Conservation (phyloP, 345 rosid species). For the Dovyalis caffra region DNA sequence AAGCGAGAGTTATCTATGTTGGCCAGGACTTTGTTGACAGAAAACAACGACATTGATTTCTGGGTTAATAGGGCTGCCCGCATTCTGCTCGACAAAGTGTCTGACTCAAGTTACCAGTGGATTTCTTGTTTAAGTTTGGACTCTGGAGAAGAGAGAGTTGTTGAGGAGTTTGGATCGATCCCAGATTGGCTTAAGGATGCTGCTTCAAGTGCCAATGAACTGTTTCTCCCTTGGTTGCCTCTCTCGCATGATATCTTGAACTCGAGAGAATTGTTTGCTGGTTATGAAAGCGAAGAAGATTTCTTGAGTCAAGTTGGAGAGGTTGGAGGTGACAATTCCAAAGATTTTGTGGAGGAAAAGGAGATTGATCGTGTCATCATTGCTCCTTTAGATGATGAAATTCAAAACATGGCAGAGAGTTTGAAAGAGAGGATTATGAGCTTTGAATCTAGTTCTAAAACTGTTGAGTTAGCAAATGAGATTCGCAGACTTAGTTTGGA, state of each 20-base stretch:
- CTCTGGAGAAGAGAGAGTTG: slow-evolving; percentile 31
- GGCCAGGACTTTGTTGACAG: slow-evolving; percentile 46
- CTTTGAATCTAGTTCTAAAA: slow-evolving; percentile 45
- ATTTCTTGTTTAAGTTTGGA: slow-evolving; percentile 42
- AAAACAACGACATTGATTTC: slow-evolving; percentile 37
- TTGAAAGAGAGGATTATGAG: slow-evolving; percentile 40
- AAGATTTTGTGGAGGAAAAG: slow-evolving; percentile 27
- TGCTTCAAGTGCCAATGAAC: slow-evolving; percentile 12
- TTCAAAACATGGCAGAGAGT: slow-evolving; percentile 33
- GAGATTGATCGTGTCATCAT: slow-evolving; percentile 25
- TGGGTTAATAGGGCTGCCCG: slow-evolving; percentile 69
- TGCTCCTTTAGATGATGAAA: slow-evolving; percentile 37
- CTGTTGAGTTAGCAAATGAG: slow-evolving; percentile 43
- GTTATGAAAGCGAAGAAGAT: slow-evolving; percentile 28
- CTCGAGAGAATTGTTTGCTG: slow-evolving; percentile 28
- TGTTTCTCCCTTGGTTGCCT: slow-evolving; percentile 70
- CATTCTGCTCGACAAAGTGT: slow-evolving; percentile 59
- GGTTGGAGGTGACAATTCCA: slow-evolving; percentile 22
- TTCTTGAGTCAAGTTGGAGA: slow-evolving; percentile 35
- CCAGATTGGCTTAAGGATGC: slow-evolving; percentile 56
- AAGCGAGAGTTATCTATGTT: slow-evolving; percentile 45
- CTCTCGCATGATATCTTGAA: slow-evolving; percentile 32
- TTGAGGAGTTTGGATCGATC: slow-evolving; percentile 44
- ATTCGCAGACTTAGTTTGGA: slow-evolving; percentile 50
- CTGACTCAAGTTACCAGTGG: slow-evolving; percentile 40